phyloP scores from a whole-genome alignment of 495 filamentous ascomycete genomes.

The Hypoxylon fuscum region DNA sequence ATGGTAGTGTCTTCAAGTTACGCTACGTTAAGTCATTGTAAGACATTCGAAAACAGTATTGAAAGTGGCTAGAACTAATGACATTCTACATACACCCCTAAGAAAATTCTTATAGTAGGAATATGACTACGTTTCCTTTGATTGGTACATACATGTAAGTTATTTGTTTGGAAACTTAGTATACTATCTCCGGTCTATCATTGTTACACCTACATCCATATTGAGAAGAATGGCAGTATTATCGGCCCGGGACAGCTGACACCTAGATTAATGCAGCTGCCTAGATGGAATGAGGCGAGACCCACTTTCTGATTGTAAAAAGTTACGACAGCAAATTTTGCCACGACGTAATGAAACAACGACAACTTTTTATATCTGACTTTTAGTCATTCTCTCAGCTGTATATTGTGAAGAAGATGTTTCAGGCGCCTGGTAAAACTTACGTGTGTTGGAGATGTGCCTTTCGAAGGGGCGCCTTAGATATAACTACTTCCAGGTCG shows the following conservation, averaged over 20 bases:
- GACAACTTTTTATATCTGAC: constrained; percentile 11
- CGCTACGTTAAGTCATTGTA: constrained; percentile 4
- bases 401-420: constrained; percentile 11
- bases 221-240: too few relatives aligned
- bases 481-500: constrained; percentile 12
- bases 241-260: constrained; percentile 8
- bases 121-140: not conserved
- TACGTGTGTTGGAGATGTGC: constrained; percentile 46
- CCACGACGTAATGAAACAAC: constrained; percentile 23
- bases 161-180: not conserved
- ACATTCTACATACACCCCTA: not conserved
- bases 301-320: constrained; percentile 18
- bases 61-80: not conserved
- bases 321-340: constrained; percentile 31
- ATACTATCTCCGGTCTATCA: too few relatives aligned
- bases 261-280: too few relatives aligned
- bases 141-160: not conserved
- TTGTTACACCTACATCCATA: too few relatives aligned
- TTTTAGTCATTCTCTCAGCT: not conserved
- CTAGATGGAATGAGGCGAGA: not conserved
- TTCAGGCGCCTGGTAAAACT: constrained; percentile 33
- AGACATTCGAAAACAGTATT: constrained; percentile 21
- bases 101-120: not conserved
- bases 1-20: not conserved
- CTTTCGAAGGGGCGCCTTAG: constrained; percentile 11